phyloP scores from a whole-genome alignment of 805 yeast genomes.

The Candida vartiovaarae region DNA sequence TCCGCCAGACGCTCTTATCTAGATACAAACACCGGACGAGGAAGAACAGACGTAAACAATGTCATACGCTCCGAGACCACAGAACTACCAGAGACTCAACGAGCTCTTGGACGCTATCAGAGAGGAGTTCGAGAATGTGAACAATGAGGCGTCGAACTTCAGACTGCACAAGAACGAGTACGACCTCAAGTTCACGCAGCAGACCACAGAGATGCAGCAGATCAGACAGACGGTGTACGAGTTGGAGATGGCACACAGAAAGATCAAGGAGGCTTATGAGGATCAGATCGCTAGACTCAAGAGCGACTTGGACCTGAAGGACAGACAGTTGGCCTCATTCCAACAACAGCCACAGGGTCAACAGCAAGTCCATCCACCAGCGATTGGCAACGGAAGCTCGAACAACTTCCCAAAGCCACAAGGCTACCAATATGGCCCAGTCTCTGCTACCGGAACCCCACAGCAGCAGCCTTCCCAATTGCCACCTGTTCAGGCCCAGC shows the following conservation, averaged over 20 bases:
- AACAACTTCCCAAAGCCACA: conserved; percentile 21
- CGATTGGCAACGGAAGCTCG: conserved; percentile 19
- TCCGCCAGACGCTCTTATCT: too few relatives aligned
- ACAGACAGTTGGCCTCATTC: conserved; percentile 41
- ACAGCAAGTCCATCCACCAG: conserved; percentile 19
- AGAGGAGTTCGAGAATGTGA: conserved; percentile 80
- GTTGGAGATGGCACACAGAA: conserved; percentile 87
- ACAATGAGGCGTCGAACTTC: conserved; percentile 78
- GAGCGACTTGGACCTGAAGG: conserved; percentile 76
- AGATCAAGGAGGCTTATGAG: conserved; percentile 93
- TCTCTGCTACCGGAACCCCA: conserved; percentile 19
- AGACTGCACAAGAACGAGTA: conserved; percentile 89
- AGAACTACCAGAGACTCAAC: conserved; percentile 37
- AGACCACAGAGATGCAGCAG: conserved; percentile 87
- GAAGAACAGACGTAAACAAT: conserved; percentile 3
- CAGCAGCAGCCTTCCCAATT: conserved; percentile 29
- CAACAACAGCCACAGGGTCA: conserved; percentile 27
- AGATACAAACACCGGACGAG: too few relatives aligned
- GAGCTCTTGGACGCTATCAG: conserved; percentile 89
- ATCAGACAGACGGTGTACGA: conserved; percentile 92
- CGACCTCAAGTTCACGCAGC: conserved; percentile 85
- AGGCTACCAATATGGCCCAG: conserved; percentile 11
- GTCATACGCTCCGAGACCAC: conserved; percentile 27
- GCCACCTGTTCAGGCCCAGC: conserved; percentile 28
- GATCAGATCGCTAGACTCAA: conserved; percentile 84